Conservation (phyloP, 331 rosid genomes). For the Saraca asoca region DNA sequence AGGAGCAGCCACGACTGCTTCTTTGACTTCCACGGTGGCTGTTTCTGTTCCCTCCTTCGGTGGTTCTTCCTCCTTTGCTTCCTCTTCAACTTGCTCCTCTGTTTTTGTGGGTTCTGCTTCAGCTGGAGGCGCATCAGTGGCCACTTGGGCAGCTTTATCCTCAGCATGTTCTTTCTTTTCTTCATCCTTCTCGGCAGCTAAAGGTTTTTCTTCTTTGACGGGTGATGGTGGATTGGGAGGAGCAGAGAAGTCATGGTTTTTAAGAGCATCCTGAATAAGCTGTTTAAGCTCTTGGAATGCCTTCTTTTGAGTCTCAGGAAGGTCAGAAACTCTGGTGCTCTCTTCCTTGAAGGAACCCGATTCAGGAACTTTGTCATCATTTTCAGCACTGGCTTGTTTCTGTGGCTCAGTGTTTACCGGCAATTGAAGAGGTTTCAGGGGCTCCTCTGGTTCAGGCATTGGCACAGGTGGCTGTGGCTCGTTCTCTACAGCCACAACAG, state of each 20-base stretch:
- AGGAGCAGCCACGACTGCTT: constrained; percentile 1
- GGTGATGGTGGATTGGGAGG: constrained; percentile 21
- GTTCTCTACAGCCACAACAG: not conserved
- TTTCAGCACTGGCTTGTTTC: constrained; percentile 20
- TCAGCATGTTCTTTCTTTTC: constrained; percentile 11
- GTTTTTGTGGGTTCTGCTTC: constrained; percentile 1
- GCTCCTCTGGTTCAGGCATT: constrained; percentile 25
- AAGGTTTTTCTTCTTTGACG: constrained; percentile 30
- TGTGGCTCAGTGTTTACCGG: constrained; percentile 26
- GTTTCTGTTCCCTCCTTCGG: constrained; percentile 22
- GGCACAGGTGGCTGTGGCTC: constrained; percentile 14
- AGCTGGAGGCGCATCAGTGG: constrained; percentile 6
- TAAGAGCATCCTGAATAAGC: constrained; percentile 50
- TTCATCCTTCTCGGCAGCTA: constrained; percentile 11
- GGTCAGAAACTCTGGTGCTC: constrained; percentile 49
- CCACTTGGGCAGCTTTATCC: not conserved
- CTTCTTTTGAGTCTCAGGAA: constrained; percentile 40
- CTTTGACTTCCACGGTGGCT: constrained; percentile 18
- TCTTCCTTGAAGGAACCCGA: constrained; percentile 49
- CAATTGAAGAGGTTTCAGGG: constrained; percentile 26
- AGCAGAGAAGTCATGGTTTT: constrained; percentile 42
- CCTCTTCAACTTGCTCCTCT: constrained; percentile 16
- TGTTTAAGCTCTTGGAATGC: constrained; percentile 55
- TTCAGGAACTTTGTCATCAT: constrained; percentile 32
- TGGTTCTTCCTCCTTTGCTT: constrained; percentile 3